Percentiles rank a stretch among this genome's conserved stretches.
phyloP scores from a whole-genome alignment of 805 yeast genomes.

The Candida tallmaniae region DNA sequence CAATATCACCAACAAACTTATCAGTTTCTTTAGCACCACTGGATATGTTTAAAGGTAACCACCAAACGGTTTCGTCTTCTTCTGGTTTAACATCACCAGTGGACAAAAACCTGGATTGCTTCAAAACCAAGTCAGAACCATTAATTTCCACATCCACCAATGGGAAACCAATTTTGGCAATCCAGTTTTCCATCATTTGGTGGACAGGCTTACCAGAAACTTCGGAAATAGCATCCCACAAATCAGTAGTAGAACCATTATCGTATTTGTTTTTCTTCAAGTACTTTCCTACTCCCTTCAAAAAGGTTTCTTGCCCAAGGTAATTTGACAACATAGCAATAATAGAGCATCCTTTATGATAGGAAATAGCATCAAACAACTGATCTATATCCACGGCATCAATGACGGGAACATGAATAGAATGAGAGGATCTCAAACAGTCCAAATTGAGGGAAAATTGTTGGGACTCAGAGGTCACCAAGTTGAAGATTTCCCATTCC shows the following conservation, averaged over 20 bases:
- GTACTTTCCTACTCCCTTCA: slow-evolving; percentile 69
- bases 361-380: slow-evolving; percentile 77
- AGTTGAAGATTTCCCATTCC: slow-evolving; percentile 73
- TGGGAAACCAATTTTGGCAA: slow-evolving; percentile 70
- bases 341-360: slow-evolving; percentile 75
- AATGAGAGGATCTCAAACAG: slow-evolving; percentile 63
- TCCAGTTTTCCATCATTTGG: slow-evolving; percentile 66
- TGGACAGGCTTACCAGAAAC: slow-evolving; percentile 60
- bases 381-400: slow-evolving; percentile 78
- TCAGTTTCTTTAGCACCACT: slow-evolving; percentile 11
- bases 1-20: slow-evolving; percentile 8
- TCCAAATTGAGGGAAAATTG: slow-evolving; percentile 52
- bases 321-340: slow-evolving; percentile 71
- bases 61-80: slow-evolving; percentile 56
- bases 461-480: slow-evolving; percentile 47
- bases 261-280: slow-evolving; percentile 58
- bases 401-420: slow-evolving; percentile 76
- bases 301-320: slow-evolving; percentile 63
- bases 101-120: slow-evolving; percentile 58
- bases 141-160: slow-evolving; percentile 47
- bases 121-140: slow-evolving; percentile 33
- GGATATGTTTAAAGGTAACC: slow-evolving; percentile 48
- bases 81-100: slow-evolving; percentile 57
- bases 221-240: slow-evolving; percentile 64
- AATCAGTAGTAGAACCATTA: slow-evolving; percentile 70